These are phyloP conservation scores for Fusarium abutilonis DNA, from an alignment of 2,329 filamentous ascomycete species.

Conservation along the genomic window DNA sequence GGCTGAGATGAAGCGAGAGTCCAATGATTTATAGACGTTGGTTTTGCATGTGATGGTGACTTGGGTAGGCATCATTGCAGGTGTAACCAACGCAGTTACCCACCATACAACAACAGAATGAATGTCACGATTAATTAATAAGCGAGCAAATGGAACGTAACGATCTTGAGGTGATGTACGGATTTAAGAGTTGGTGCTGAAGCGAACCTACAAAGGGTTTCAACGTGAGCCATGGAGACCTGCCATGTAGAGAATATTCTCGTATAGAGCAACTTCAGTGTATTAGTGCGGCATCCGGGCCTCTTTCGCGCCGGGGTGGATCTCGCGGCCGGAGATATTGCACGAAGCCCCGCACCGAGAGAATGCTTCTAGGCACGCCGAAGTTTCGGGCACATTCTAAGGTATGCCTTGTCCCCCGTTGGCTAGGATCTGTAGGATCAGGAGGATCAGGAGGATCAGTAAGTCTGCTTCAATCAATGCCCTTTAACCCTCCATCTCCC, in stretches of 20 bases:
- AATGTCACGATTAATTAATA: neutral
- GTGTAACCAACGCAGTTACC: neutral
- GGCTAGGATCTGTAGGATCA: no score
- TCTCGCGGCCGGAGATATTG: conserved; percentile 27
- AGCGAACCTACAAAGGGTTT: neutral
- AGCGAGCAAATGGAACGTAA: neutral
- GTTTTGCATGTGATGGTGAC: conserved; percentile 1
- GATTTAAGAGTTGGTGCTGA: conserved; percentile 11
- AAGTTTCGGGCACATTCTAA: no score
- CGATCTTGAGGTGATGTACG: neutral
- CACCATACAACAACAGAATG: neutral
- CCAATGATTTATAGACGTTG: conserved; percentile 6
- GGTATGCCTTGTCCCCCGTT: no score
- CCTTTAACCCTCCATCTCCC: no score
- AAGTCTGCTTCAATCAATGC: no score
- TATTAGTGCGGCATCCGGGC: neutral
- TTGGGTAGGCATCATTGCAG: neutral
- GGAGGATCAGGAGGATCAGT: no score
- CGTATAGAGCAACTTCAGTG: no score
- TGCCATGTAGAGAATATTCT: no score
- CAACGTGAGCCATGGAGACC: no score
- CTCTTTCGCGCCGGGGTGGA: conserved; percentile 1
- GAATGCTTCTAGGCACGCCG: no score
- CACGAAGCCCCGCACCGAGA: conserved; percentile 1
- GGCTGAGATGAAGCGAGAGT: neutral